Evolutionary conservation across 129 eudicot genomes (phyloP), one percentile per base, ranked within the genome.

Genomic region (Solidago caesia): DNA sequence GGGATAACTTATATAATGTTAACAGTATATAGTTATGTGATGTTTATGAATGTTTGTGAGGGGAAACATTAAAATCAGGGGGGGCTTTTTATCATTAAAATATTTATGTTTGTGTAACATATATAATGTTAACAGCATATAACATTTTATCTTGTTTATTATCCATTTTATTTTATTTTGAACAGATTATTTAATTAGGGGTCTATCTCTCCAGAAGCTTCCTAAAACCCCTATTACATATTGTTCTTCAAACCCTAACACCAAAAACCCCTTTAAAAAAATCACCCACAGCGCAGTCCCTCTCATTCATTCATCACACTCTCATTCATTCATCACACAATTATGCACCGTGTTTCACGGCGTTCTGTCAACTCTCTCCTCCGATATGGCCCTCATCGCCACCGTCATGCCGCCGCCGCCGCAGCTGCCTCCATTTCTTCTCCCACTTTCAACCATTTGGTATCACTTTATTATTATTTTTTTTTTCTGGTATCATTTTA

Each of bases 311-410:
- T 7, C 62, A 5, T 41, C 59, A 13, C 53, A 6, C 80, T 61
- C 64, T 16, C 27, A 48, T 55, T 12, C 46, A 21, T 44, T 26
- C 8, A 69, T 64, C 44, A 48, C 39, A 5, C 10, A 44, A 43
- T 47, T 25, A 91, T 92, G 98, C 92, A 92, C 84, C 86, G 89
- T 74, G 71, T 89, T 25, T 80, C 98, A 5, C 75, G 87, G 79
- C 96, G 95, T 53, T 87, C 96, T 9, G 87, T 89, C 69, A 82
- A 84, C 75, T 62, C 89, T 26, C 64, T 89, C 79, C 81, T 92
- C 41, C 96, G 85, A 58, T 67, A 71, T 80, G 88, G 89, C 11
- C 83, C 78, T 74, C 75, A 77, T 14, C 86, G 81, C 62, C 78
- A 67, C 84, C 85, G 92, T 57, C 75, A 79, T 41, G 79, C 83